Conservation (phyloP, 345 rosid genomes). For the Salix brachista region DNA sequence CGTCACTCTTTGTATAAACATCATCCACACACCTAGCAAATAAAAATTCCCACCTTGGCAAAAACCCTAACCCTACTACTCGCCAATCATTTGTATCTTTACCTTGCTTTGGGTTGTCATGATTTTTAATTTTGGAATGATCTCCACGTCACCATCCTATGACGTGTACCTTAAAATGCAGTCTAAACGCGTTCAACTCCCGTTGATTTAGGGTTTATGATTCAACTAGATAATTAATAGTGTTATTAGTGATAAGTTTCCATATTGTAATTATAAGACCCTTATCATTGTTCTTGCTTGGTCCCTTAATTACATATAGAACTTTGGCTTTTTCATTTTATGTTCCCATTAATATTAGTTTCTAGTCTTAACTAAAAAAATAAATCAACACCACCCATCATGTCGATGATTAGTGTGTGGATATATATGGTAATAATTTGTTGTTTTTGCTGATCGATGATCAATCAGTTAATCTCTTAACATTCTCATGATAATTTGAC, state of each 20-base stretch:
- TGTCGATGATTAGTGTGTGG: too few relatives aligned
- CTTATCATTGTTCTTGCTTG: neutral
- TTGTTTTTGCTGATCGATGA: too few relatives aligned
- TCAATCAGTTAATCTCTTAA: neutral
- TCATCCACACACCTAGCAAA: constrained; percentile 7
- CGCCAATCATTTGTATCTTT: constrained; percentile 25
- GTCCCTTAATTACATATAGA: neutral
- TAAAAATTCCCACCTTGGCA: constrained; percentile 29
- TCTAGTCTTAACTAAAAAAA: too few relatives aligned
- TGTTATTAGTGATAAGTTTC: neutral
- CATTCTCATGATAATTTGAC: neutral
- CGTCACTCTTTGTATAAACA: constrained; percentile 56
- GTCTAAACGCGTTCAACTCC: constrained; percentile 21
- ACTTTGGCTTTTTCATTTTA: neutral
- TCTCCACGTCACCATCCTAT: constrained; percentile 19
- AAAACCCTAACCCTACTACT: constrained; percentile 31
- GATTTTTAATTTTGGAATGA: constrained; percentile 10
- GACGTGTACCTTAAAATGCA: constrained; percentile 26
- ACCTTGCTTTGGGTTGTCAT: constrained; percentile 12
- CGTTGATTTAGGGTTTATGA: constrained; percentile 20
- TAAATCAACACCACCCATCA: too few relatives aligned
- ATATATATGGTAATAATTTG: too few relatives aligned
- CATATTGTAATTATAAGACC: neutral
- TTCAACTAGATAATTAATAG: neutral
- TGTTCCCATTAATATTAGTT: too few relatives aligned